These are phyloP conservation scores for Hymenoscyphus infarciens DNA, from an alignment of 2,329 filamentous ascomycete genomes.

Conservation along the genomic window DNA sequence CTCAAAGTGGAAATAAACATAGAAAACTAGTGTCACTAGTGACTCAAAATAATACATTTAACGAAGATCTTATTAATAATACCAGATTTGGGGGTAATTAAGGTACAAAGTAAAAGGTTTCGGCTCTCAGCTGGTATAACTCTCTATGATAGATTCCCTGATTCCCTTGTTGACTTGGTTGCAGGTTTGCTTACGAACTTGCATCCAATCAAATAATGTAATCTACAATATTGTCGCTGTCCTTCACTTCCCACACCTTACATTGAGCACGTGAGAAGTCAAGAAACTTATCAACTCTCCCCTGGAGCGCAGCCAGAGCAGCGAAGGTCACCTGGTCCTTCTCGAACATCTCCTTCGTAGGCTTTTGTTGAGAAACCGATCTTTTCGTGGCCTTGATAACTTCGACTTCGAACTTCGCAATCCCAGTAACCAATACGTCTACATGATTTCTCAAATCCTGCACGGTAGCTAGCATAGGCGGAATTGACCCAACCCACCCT, in stretches of 20 bases:
- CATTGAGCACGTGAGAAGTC: not conserved
- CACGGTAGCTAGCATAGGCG: not conserved
- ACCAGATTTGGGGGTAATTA: too few relatives aligned
- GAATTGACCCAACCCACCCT: conserved; percentile 4
- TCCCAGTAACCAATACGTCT: conserved; percentile 3
- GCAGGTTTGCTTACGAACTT: not conserved
- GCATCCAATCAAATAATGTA: not conserved
- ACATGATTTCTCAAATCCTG: not conserved
- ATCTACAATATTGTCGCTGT: conserved; percentile 6
- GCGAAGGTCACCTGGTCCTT: not conserved
- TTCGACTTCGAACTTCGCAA: conserved; percentile 2
- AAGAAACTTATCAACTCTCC: not conserved
- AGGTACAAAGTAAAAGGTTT: too few relatives aligned
- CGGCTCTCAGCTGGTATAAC: too few relatives aligned
- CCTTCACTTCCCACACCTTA: conserved; percentile 3
- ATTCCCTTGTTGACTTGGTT: too few relatives aligned
- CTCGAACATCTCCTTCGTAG: conserved; percentile 1
- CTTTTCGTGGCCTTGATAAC: not conserved
- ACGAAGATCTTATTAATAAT: too few relatives aligned
- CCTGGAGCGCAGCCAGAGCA: not conserved
- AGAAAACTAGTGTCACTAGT: too few relatives aligned
- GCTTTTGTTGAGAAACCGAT: not conserved
- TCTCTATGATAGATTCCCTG: too few relatives aligned
- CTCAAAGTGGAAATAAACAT: too few relatives aligned
- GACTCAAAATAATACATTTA: too few relatives aligned